Base-by-base conservation (phyloP, 768 basidiomycete species). In the Austroboletus eburneus region DNA sequence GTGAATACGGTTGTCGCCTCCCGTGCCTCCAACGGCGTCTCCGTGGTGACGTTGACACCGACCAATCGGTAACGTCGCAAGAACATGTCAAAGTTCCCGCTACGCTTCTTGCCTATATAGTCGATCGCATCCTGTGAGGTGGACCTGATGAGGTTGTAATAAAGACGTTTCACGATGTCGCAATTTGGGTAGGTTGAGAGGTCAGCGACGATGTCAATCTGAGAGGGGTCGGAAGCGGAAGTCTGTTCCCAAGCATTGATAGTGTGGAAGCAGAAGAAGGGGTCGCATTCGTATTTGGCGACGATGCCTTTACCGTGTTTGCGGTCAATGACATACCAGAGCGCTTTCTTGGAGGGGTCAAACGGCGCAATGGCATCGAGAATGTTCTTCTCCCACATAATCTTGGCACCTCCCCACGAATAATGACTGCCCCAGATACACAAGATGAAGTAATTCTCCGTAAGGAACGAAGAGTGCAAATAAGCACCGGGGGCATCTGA, bases 191-290 rank as follows among this genome's bases (percentile, higher is more conserved):
- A 72, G 9, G 61, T 54, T 3, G 68, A 57, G 29, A 73, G 55
- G 51, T 72, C 69, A 17, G 71, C 62, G 29, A 68, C 18, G 39
- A 72, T 56, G 49, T 68, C 66, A 27, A 58, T 55, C 24, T 62
- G 61, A 4, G 51, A 50, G 18, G 58, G 46, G 36, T 65, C 58
- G 1, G 55, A 51, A 9, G 55, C 38, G 17, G 52, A 57, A 7
- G 49, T 44, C 8, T 51, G 55, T 33, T 72, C 71, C 63, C 65
- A 73, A 1, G 72, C 66, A n/a, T 72, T 72, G 48, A 72, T 14
- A 22, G 57, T 50, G 45, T 72, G 71, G 57, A 72, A 72, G 45
- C 57, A 62, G 54, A 72, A 72, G 57, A 72, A 72, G 0, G 69
- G 61, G 38, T 62, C 58, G 36, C 57, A 63, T 45, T 62, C 60